Evolutionary conservation across 257 asterid species (phyloP), one percentile per base, ranked within the genome.

Genomic region (Eucommia ulmoides): DNA sequence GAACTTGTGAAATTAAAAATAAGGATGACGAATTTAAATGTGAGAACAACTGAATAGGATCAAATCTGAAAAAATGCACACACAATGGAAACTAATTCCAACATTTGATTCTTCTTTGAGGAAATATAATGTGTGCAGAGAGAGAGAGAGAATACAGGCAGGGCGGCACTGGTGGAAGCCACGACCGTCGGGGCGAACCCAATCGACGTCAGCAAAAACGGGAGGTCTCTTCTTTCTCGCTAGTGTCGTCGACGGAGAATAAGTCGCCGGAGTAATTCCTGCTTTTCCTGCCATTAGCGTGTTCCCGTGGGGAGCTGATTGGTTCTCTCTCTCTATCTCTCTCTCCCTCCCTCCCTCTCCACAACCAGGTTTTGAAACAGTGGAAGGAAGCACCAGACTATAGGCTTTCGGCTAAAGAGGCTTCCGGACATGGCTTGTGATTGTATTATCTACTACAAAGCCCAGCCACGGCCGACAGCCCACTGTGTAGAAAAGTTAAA

Each of bases 161-260:
- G 86, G 94, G 64, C 98, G 91, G 69, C 98, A 91, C 65, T 81
- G 82, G 68, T 80, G 95, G 71, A 65, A 67, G 70, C 70, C 53
- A 41, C 99, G 95, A 55, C 83, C 91, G 22, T 91, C 96, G 23
- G 93, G 79, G 50, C 99, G 84, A 59, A 74, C 79, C 92, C 82
- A 83, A 54, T 78, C 83, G 46, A 81, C 64, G 48, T 67, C 86
- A 26, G 72, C 15, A 5, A 41, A 23, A 45, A 57, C 24, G 51
- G 74, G 63, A 41, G 68, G 61, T 41, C 57, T 80, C 62, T 69
- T 80, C 77, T 59, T 76, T 51, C 50, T 61, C 24, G 62, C 73
- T 26, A 57, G 59, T 21, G 76, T 53, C n/a, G 63, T 51, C 8
- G 89, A 79, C 10, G 94, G 98, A 17, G 92, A 74, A 54, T 89